Percentiles rank a stretch among this genome's conserved stretches.
Evolutionary conservation across 2,329 filamentous ascomycete genomes (phyloP).

Genomic region (Pseudogymnoascus sp.): DNA sequence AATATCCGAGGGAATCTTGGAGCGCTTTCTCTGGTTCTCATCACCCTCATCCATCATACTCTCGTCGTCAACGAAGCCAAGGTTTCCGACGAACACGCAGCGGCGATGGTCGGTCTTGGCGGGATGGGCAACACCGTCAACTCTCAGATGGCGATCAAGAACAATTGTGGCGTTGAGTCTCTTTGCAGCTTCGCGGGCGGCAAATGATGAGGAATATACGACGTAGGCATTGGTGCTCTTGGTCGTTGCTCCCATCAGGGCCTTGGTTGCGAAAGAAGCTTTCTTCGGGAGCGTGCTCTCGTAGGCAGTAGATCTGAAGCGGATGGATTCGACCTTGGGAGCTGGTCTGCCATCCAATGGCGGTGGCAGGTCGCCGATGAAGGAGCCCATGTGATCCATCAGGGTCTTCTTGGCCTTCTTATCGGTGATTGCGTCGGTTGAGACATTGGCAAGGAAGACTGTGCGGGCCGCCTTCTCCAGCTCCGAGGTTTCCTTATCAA

Average conservation of each 20-base stretch:
- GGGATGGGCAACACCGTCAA: slow-evolving; percentile 86
- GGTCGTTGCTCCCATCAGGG: slow-evolving; percentile 83
- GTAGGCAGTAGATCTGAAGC: slow-evolving; percentile 90
- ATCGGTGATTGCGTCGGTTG: slow-evolving; percentile 70
- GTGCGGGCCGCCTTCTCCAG: slow-evolving; percentile 82
- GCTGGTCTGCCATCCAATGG: slow-evolving; percentile 38
- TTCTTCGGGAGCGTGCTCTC: slow-evolving; percentile 75
- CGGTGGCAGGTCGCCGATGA: slow-evolving; percentile 48
- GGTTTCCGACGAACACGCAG: slow-evolving; percentile 93
- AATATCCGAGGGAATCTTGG: slow-evolving; percentile 69
- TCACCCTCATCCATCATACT: slow-evolving; percentile 58
- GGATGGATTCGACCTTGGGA: slow-evolving; percentile 79
- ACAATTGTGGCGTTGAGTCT: slow-evolving; percentile 77
- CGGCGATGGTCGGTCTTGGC: slow-evolving; percentile 73
- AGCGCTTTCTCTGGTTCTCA: slow-evolving; percentile 63
- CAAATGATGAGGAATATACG: slow-evolving; percentile 69
- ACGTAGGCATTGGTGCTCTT: slow-evolving; percentile 91
- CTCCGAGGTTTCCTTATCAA: slow-evolving; percentile 49
- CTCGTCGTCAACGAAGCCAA: slow-evolving; percentile 93
- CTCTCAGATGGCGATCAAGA: slow-evolving; percentile 79
- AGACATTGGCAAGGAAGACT: slow-evolving; percentile 88
- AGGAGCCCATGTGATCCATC: slow-evolving; percentile 67
- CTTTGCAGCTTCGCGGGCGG: slow-evolving; percentile 66
- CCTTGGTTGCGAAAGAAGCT: slow-evolving; percentile 86
- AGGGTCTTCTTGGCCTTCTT: slow-evolving; percentile 74